phyloP scores from a whole-genome alignment of 495 filamentous ascomycete species.

The Xylaria palmicola region DNA sequence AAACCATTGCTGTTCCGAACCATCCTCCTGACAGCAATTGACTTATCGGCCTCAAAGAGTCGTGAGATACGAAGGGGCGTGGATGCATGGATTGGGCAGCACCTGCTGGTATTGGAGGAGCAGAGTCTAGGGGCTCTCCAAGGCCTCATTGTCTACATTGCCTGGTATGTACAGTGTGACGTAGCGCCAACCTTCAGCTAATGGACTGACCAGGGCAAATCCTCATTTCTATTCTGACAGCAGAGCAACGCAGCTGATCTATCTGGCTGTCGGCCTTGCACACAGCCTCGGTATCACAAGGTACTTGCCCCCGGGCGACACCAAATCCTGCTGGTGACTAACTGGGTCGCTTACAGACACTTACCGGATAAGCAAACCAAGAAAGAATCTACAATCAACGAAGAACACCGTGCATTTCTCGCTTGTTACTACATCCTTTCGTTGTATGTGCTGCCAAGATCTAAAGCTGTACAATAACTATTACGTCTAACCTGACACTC shows the following conservation, averaged over 20 bases:
- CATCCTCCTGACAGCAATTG: slow-evolving; percentile 27
- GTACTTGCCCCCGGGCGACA: background rate
- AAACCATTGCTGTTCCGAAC: slow-evolving; percentile 32
- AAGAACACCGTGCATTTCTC: slow-evolving; percentile 32
- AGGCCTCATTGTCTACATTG: slow-evolving; percentile 32
- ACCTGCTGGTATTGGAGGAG: slow-evolving; percentile 31
- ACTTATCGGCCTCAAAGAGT: slow-evolving; percentile 27
- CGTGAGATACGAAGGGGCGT: slow-evolving; percentile 28
- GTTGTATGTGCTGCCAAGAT: slow-evolving; percentile 25
- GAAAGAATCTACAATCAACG: slow-evolving; percentile 18
- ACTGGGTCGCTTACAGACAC: background rate
- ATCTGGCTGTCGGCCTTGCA: slow-evolving; percentile 34
- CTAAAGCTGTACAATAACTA: background rate
- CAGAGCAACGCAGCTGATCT: slow-evolving; percentile 27
- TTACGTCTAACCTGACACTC: background rate
- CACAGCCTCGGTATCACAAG: slow-evolving; percentile 36
- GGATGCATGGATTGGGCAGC: slow-evolving; percentile 32
- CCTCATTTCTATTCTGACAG: slow-evolving; percentile 29
- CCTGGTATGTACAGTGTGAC: slow-evolving; percentile 26
- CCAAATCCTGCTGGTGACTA: background rate
- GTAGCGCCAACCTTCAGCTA: background rate
- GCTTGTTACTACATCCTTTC: slow-evolving; percentile 36
- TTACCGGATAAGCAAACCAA: background rate
- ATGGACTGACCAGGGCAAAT: background rate
- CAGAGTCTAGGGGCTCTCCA: slow-evolving; percentile 32